Evolutionary conservation across 2,329 filamentous ascomycete genomes (phyloP).

Genomic region (Talaromyces sp.): DNA sequence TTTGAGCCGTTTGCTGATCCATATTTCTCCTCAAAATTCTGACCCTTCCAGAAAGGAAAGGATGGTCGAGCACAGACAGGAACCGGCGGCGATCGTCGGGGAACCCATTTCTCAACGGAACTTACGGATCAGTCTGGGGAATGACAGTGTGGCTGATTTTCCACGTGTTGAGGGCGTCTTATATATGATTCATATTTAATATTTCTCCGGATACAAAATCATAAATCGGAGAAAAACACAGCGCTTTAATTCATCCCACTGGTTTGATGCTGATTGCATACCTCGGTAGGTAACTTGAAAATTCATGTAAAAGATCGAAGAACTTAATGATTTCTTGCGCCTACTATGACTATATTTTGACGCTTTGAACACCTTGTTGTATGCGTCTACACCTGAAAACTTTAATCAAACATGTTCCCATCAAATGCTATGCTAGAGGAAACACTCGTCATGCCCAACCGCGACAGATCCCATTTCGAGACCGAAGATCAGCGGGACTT

Average conservation of each 20-base stretch:
- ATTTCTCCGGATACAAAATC: background rate
- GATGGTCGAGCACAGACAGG: slow-evolving; percentile 10
- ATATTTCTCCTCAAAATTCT: background rate
- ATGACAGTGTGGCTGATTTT: background rate
- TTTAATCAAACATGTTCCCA: background rate
- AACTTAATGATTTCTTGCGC: background rate
- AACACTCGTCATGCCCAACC: background rate
- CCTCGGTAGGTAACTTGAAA: background rate
- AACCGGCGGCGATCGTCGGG: background rate
- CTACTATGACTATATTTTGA: background rate
- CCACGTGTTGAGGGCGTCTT: background rate
- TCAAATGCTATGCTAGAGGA: background rate
- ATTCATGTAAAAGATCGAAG: no score
- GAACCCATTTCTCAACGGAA: background rate
- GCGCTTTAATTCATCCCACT: background rate
- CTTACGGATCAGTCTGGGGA: background rate
- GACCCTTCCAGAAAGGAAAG: background rate
- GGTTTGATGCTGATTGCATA: background rate
- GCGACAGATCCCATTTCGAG: background rate
- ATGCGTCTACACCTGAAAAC: background rate
- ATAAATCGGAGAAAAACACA: background rate
- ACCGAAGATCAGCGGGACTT: background rate
- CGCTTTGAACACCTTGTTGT: background rate
- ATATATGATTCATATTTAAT: background rate
- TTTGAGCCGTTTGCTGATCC: background rate